Base-by-base conservation (phyloP, 345 rosid species). In the Combretum micranthum region DNA sequence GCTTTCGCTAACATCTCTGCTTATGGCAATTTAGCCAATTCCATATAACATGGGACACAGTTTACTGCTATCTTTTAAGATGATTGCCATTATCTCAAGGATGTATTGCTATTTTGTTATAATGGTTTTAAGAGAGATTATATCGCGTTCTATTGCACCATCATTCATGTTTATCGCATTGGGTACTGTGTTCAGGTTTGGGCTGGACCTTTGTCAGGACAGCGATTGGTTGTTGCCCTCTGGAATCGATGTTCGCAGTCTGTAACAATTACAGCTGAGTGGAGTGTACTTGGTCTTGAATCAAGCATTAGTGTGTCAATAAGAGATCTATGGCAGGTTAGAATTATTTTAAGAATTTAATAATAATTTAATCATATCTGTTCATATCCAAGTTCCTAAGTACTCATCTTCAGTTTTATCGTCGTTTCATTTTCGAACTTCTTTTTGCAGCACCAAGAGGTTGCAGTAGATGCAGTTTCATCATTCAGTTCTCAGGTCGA, bases 291-390 rank as follows among this genome's bases (percentile, higher is more conserved):
- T 22, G 97, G 97, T 53, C 94, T 93, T 15, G 82, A 87, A 70
- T 76, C 94, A 50, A 68, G 73, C 61, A 72, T 89, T 22, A 65
- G 61, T 21, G 94, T 87, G 61, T 77, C 78, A 11, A 77, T 93
- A 20, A 73, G 99, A 73, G 94, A 93, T 70, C 69, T 89, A 56
- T 93, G 99, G 97, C 81, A 80, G 91, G 95, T 87, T 49, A 75
- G 76, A 15, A 62, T 32, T 5, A 32, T 32, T 32, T 32, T 32
- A 32, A 32, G 39, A 32, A 7, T 32, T 4, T 1, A 32, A 32
- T 7, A 7, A 54, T 54, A 26, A 32, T 25, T 39, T n/a, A 42
- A 15, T 9, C 15, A 18, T 14, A 25, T n/a, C 18, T 11, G 47
- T 42, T 55, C 47, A 13, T 43, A n/a, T 19, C 8, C 25, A 44